Evolutionary conservation across 2,329 filamentous ascomycete species (phyloP).

Genomic region (Leptoxyphium fumago): DNA sequence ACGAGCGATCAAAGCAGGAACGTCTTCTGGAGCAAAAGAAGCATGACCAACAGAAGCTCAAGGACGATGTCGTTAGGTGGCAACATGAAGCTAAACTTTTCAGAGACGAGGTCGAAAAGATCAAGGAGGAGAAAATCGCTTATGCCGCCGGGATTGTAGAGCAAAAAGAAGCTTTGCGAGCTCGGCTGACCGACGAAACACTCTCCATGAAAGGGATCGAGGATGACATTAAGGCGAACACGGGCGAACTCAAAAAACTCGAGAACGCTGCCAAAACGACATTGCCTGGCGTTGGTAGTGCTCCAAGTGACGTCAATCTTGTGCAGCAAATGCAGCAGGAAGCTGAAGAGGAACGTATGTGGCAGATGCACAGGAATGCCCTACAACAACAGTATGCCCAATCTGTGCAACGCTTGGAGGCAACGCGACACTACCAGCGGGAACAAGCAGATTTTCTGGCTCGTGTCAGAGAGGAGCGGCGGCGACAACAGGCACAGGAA

Average conservation of each 20-base stretch:
- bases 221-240: slow-evolving; percentile 56
- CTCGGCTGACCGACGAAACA: slow-evolving; percentile 27
- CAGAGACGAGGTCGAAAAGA: slow-evolving; percentile 29
- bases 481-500: slow-evolving; percentile 13
- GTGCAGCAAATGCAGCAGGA: slow-evolving; percentile 21
- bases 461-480: slow-evolving; percentile 11
- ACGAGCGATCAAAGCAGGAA: slow-evolving; percentile 65
- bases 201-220: slow-evolving; percentile 48
- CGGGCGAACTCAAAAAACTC: slow-evolving; percentile 55
- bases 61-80: slow-evolving; percentile 56
- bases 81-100: slow-evolving; percentile 47
- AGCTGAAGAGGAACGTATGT: slow-evolving; percentile 27
- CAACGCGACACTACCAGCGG: slow-evolving; percentile 26
- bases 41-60: slow-evolving; percentile 51
- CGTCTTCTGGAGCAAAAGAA: slow-evolving; percentile 53
- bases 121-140: slow-evolving; percentile 24
- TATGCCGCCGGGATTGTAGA: slow-evolving; percentile 22
- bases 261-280: slow-evolving; percentile 49
- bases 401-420: slow-evolving; percentile 16
- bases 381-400: slow-evolving; percentile 19
- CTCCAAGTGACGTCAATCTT: slow-evolving; percentile 15
- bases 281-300: slow-evolving; percentile 18
- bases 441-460: slow-evolving; percentile 24
- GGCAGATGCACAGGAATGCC: slow-evolving; percentile 18
- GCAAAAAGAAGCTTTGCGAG: slow-evolving; percentile 27